Percentiles rank a stretch among this genome's conserved stretches.
Conservation (phyloP, 139 green algal species). For the Picochlorum sp. region DNA sequence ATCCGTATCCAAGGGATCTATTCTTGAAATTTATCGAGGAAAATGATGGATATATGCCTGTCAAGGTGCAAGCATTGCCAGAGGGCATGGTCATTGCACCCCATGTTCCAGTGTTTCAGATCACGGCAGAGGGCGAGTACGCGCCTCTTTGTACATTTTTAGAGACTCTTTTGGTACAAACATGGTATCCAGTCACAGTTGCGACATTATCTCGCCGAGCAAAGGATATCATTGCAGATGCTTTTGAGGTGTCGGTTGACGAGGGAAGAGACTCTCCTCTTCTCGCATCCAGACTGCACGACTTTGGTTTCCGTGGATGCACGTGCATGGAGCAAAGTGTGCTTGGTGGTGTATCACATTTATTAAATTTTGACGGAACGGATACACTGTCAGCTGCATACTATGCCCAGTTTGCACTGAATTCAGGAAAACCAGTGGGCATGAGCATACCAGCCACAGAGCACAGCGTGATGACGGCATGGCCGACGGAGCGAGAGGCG, state of each 20-base stretch:
- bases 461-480: constrained; percentile 88
- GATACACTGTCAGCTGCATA: constrained; percentile 84
- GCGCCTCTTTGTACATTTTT: constrained; percentile 75
- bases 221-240: constrained; percentile 62
- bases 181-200: constrained; percentile 76
- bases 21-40: constrained; percentile 77
- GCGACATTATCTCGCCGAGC: constrained; percentile 69
- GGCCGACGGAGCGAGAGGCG: constrained; percentile 64
- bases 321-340: constrained; percentile 77
- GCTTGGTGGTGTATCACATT: constrained; percentile 75
- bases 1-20: constrained; percentile 67
- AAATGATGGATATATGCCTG: constrained; percentile 81
- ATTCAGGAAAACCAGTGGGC: constrained; percentile 64
- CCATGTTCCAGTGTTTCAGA: constrained; percentile 68
- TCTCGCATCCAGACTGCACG: constrained; percentile 61
- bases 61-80: constrained; percentile 74
- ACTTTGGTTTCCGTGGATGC: constrained; percentile 80
- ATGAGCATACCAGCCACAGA: constrained; percentile 79
- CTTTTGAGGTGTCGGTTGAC: constrained; percentile 67
- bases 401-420: constrained; percentile 83
- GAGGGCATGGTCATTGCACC: constrained; percentile 68
- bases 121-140: constrained; percentile 44
- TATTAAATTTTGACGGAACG: constrained; percentile 77
- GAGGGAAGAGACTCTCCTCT: constrained; percentile 38
- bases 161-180: constrained; percentile 69